These are phyloP conservation scores for Lumnitzera littorea DNA, from an alignment of 345 rosid genomes.

Conservation along the genomic window DNA sequence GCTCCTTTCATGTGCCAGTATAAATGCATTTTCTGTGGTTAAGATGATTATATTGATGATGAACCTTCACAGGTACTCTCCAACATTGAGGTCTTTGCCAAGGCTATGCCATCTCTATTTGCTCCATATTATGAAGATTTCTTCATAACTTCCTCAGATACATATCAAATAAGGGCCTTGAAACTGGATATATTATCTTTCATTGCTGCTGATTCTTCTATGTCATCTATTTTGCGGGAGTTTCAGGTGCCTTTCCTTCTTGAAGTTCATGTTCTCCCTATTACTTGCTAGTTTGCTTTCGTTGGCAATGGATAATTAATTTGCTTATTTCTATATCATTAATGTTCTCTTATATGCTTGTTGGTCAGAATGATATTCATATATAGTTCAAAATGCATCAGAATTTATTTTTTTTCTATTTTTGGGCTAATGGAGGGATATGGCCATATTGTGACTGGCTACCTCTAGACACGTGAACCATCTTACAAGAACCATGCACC, in stretches of 20 bases:
- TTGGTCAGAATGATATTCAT: too few species aligned
- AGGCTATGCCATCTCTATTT: slow-evolving; percentile 76
- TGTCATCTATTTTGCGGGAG: slow-evolving; percentile 66
- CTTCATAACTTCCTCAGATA: slow-evolving; percentile 66
- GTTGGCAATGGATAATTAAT: too few species aligned
- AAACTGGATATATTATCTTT: slow-evolving; percentile 90
- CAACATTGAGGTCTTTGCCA: slow-evolving; percentile 82
- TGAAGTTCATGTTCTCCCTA: slow-evolving; percentile 1
- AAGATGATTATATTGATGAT: slow-evolving; percentile 8
- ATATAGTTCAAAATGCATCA: too few species aligned
- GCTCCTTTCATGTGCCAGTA: too few species aligned
- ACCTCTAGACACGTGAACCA: too few species aligned
- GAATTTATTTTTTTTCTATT: too few species aligned
- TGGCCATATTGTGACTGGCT: too few species aligned
- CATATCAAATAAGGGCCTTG: slow-evolving; percentile 73
- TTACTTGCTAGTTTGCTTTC: too few species aligned
- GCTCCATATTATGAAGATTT: slow-evolving; percentile 68
- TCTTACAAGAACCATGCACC: too few species aligned
- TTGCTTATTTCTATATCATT: too few species aligned
- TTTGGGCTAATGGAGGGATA: too few species aligned
- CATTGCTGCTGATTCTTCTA: slow-evolving; percentile 60
- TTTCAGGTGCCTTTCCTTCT: slow-evolving; percentile 56
- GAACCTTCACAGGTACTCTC: slow-evolving; percentile 59
- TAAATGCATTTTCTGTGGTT: neutral
- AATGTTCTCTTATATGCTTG: too few species aligned